Conservation (phyloP, 176 grass and related monocot genomes). For the Bolboschoenus planiculmis region DNA sequence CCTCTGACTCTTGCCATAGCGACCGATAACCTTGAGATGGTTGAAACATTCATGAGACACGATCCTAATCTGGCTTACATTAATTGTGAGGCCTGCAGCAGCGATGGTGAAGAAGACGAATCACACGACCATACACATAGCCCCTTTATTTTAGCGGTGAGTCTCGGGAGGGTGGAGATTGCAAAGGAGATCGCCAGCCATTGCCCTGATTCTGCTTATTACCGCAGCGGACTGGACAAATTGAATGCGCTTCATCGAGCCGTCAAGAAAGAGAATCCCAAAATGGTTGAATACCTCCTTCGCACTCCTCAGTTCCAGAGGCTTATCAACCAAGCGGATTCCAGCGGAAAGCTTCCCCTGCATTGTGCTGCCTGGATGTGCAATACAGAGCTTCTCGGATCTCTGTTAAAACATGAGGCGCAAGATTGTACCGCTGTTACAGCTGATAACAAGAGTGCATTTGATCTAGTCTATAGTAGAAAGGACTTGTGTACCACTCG, state of each 20-base stretch:
- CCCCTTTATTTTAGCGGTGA: background rate
- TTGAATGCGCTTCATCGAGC: background rate
- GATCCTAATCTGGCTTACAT: slow-evolving; percentile 4
- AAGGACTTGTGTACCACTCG: background rate
- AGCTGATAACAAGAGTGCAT: background rate
- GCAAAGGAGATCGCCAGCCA: background rate
- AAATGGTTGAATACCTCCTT: background rate
- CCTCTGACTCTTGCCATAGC: background rate
- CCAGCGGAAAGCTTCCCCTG: background rate
- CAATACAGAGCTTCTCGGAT: background rate
- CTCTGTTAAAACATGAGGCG: background rate
- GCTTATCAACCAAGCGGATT: slow-evolving; percentile 7
- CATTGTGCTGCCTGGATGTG: background rate
- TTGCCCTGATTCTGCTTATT: slow-evolving; percentile 9
- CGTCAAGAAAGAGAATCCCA: background rate
- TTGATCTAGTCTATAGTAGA: background rate
- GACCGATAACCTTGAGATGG: background rate
- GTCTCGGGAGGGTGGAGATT: background rate
- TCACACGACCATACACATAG: background rate
- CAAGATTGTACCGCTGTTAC: slow-evolving; percentile 1
- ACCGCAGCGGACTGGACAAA: background rate
- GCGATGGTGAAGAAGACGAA: background rate
- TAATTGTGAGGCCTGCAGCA: background rate
- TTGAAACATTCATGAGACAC: background rate
- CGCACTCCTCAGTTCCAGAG: background rate